Evolutionary conservation across 306 rosid species (phyloP).

Genomic region (Senna siamea): DNA sequence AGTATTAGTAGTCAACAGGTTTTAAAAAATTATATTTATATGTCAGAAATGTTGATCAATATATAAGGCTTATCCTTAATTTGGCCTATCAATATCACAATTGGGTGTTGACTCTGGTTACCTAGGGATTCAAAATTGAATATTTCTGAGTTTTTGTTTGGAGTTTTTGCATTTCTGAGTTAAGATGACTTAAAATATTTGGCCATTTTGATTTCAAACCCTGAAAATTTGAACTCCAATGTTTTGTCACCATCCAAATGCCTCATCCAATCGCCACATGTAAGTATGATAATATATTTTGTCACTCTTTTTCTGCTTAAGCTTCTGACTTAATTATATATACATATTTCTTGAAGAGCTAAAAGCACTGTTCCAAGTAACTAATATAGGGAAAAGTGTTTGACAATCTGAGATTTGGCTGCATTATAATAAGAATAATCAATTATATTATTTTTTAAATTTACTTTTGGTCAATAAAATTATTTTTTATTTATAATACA

Average conservation of each 20-base stretch:
- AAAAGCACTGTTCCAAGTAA: too few species aligned
- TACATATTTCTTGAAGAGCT: too few species aligned
- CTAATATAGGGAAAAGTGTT: background rate
- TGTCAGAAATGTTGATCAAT: background rate
- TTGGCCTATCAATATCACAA: background rate
- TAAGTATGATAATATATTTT: too few species aligned
- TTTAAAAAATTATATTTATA: too few species aligned
- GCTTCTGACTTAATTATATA: background rate
- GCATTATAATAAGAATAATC: too few species aligned
- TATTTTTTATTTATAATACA: too few species aligned
- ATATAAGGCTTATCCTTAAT: background rate
- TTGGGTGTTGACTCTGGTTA: constrained; percentile 3
- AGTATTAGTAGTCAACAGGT: too few species aligned
- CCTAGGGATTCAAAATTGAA: background rate
- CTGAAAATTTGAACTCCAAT: background rate
- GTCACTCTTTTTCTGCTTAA: background rate
- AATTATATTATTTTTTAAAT: too few species aligned
- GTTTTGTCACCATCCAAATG: background rate
- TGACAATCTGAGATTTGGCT: background rate
- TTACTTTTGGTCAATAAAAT: too few species aligned
- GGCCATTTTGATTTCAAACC: background rate
- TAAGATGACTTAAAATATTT: background rate
- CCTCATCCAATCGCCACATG: background rate
- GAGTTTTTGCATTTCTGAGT: background rate
- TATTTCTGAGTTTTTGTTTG: background rate